Evolutionary conservation across 495 filamentous ascomycete genomes (phyloP), one percentile per base, ranked within the genome.

Genomic region (Corynascus novoguineensis): DNA sequence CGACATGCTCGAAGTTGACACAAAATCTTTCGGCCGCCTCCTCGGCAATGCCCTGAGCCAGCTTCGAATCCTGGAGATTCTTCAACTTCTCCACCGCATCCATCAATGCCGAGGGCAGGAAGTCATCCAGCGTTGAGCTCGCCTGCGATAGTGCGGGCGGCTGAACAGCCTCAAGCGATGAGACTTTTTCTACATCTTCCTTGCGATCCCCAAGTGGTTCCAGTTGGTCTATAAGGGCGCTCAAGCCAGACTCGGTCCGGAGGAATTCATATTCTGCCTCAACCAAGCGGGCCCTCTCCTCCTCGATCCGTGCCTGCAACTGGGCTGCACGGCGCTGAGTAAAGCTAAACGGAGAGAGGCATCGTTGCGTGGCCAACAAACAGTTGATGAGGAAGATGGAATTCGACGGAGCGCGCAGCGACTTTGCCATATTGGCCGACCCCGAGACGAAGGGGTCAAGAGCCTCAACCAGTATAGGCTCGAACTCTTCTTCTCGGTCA

Each of bases 21-120:
- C 91, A 95, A 73, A 98, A 97, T 51, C 75, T 79, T 61, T 88
- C 87, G 0, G 91, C 89, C 0, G 91, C 92, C 63, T 89, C 83
- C 62, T 92, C 87, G 2, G 86, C 92, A 32, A 96, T 80, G 42
- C 85, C 80, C 38, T 86, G 81, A 15, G 85, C 84, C 41, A 95
- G 74, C 57, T 73, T 79, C 7, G 86, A 76, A 54, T 86, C 88
- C 57, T 83, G 82, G 12, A 97, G 71, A 12, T 78, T 75, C 60
- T 86, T 86, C 42, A 98, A 69, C 53, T 90, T 86, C 57, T 93
- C 84, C 55, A 85, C 80, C 4, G 92, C 90, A 67, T 98, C 93
- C 81, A 96, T 93, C 17, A 96, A 72, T 9, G 92, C 93, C 9
- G 89, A 92, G 0, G 92, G 91, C 21, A 98, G 78, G 71, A 96